phyloP scores from a whole-genome alignment of 2,329 filamentous ascomycete species.

The Fonsecaea nubica region DNA sequence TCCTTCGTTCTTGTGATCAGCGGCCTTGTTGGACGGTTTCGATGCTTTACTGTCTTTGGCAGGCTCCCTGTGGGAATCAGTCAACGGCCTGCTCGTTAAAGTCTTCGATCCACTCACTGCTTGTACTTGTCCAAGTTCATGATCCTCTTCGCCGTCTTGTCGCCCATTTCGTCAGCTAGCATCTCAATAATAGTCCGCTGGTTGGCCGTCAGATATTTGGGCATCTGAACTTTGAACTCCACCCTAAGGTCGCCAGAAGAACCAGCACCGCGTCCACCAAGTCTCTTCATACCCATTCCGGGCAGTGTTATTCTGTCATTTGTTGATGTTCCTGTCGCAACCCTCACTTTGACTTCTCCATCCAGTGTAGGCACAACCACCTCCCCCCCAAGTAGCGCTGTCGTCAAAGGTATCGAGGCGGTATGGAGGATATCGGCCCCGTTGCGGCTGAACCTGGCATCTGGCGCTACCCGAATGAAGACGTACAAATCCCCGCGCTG shows the following conservation, averaged over 20 bases:
- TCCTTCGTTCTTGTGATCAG: conserved; percentile 76
- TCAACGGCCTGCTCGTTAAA: conserved; percentile 23
- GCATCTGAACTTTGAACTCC: conserved; percentile 94
- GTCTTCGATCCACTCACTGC: conserved; percentile 51
- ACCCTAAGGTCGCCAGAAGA: conserved; percentile 83
- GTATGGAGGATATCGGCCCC: conserved; percentile 94
- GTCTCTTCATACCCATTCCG: conserved; percentile 92
- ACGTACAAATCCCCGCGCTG: conserved; percentile 89
- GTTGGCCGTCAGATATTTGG: conserved; percentile 89
- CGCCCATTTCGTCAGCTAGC: conserved; percentile 93
- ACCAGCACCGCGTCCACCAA: conserved; percentile 68
- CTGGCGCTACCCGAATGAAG: conserved; percentile 84
- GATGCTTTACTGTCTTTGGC: conserved; percentile 24
- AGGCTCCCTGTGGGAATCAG: conserved; percentile 24
- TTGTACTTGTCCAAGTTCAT: conserved; percentile 76
- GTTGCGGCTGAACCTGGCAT: conserved; percentile 84
- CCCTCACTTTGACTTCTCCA: conserved; percentile 86
- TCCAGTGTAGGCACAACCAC: conserved; percentile 89
- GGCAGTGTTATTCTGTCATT: conserved; percentile 88
- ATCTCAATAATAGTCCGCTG: conserved; percentile 93
- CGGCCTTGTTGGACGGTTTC: conserved; percentile 39
- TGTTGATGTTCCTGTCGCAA: conserved; percentile 87
- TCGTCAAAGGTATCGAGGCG: conserved; percentile 87
- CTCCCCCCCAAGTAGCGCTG: conserved; percentile 88
- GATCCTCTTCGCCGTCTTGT: conserved; percentile 86